Evolutionary conservation across 805 yeast genomes (phyloP).

Genomic region (Cyberlindnera samutprakarnensis): DNA sequence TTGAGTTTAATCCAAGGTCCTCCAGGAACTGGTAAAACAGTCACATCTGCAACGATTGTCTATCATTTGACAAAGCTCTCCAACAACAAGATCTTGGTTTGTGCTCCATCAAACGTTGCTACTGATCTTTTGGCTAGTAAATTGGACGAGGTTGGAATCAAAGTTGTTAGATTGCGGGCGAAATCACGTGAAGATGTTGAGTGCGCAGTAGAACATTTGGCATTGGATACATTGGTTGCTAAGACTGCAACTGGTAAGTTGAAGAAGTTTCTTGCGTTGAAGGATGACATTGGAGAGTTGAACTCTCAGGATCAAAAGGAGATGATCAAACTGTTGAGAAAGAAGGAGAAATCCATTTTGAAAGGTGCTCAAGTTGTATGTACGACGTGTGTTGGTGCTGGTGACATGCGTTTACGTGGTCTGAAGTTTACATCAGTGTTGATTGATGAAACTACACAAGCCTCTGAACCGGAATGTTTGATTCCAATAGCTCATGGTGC

Average conservation of each 20-base stretch:
- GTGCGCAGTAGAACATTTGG: constrained; percentile 46
- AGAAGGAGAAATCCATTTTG: constrained; percentile 43
- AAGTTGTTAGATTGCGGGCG: constrained; percentile 73
- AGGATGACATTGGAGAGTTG: constrained; percentile 63
- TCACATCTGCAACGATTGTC: constrained; percentile 83
- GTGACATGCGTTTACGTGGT: constrained; percentile 53
- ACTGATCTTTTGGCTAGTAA: constrained; percentile 84
- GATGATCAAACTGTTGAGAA: constrained; percentile 34
- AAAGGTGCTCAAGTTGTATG: constrained; percentile 70
- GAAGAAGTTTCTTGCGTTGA: constrained; percentile 48
- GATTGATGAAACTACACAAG: constrained; percentile 91
- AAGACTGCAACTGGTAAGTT: constrained; percentile 46
- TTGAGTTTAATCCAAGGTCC: constrained; percentile 88
- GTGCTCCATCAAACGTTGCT: constrained; percentile 95
- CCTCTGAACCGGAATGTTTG: constrained; percentile 85
- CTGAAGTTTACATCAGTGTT: constrained; percentile 68
- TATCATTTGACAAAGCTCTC: constrained; percentile 62
- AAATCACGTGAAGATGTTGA: constrained; percentile 77
- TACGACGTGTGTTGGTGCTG: constrained; percentile 90
- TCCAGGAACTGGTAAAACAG: constrained; percentile 95
- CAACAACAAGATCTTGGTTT: constrained; percentile 65
- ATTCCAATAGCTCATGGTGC: constrained; percentile 89
- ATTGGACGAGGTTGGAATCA: constrained; percentile 59
- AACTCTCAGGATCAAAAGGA: constrained; percentile 43
- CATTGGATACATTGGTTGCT: constrained; percentile 48